phyloP scores from a whole-genome alignment of 345 rosid genomes.

The Dipteronia dyeriana region DNA sequence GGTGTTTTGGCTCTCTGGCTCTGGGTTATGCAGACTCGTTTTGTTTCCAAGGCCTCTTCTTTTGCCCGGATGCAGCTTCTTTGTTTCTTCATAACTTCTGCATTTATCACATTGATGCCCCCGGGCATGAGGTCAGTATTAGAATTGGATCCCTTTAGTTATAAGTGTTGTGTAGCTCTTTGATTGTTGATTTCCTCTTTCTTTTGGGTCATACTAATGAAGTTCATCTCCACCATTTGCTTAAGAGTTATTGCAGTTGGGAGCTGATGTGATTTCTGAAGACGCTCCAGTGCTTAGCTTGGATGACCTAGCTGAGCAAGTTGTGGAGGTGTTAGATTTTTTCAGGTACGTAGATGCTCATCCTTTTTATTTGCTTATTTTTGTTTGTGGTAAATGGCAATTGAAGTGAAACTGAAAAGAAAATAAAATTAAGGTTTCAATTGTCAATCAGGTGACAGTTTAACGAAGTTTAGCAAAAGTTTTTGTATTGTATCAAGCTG shows the following conservation, averaged over 20 bases:
- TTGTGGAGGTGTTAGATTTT: constrained; percentile 60
- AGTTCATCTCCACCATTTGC: constrained; percentile 31
- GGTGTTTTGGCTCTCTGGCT: not conserved
- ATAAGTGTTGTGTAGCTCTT: not conserved
- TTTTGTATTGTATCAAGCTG: not conserved
- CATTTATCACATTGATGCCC: constrained; percentile 67
- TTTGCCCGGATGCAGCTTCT: constrained; percentile 56
- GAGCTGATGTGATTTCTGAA: constrained; percentile 56
- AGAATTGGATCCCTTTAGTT: constrained; percentile 3
- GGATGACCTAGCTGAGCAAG: constrained; percentile 64
- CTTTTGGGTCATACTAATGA: constrained; percentile 24
- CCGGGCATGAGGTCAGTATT: constrained; percentile 69
- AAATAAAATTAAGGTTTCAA: too few relatives aligned
- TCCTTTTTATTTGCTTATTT: not conserved
- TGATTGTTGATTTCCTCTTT: not conserved
- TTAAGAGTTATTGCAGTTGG: constrained; percentile 65
- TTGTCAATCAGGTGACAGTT: not conserved
- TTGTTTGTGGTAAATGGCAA: not conserved
- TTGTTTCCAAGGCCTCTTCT: constrained; percentile 62
- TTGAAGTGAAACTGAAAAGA: too few relatives aligned
- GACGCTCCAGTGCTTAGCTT: constrained; percentile 53
- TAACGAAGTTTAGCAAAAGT: not conserved
- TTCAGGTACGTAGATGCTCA: constrained; percentile 41
- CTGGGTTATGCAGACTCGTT: constrained; percentile 38
- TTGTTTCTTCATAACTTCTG: constrained; percentile 65